These are phyloP conservation scores for Eucalyptus shirleyi DNA, from an alignment of 345 rosid species.

Conservation along the genomic window DNA sequence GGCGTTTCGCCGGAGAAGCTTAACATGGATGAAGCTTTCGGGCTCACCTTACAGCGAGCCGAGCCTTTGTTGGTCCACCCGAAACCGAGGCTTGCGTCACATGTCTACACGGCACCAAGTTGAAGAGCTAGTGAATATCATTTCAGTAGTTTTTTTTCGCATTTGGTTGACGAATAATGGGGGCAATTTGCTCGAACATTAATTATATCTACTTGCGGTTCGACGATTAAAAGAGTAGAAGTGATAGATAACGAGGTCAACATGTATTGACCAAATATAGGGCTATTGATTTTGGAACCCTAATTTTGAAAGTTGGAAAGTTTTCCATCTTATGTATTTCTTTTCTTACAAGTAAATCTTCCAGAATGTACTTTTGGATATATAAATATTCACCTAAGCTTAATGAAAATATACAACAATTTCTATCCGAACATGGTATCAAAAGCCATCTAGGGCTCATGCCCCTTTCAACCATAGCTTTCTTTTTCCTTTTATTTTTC, in stretches of 20 bases:
- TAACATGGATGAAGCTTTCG: constrained; percentile 70
- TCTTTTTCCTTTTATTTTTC: no score
- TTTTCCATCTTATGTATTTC: no score
- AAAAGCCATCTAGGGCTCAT: no score
- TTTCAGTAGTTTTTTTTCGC: neutral
- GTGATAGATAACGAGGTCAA: neutral
- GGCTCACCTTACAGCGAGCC: constrained; percentile 65
- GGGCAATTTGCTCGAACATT: neutral
- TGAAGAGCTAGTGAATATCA: neutral
- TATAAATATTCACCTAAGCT: no score
- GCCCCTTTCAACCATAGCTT: no score
- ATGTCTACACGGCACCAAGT: constrained; percentile 2
- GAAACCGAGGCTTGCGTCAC: constrained; percentile 29
- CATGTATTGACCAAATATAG: neutral
- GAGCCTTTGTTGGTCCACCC: constrained; percentile 54
- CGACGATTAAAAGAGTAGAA: neutral
- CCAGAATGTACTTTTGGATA: no score
- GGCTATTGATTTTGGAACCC: no score
- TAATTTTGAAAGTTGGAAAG: no score
- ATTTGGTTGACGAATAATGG: neutral
- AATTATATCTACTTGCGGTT: neutral
- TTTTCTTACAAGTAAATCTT: no score
- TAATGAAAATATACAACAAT: no score
- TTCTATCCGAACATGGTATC: no score
- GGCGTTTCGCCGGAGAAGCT: constrained; percentile 40